Percentiles rank a stretch among this genome's conserved stretches.
phyloP scores from a whole-genome alignment of 2,329 filamentous ascomycete genomes.

The Parafenestella ontariensis region DNA sequence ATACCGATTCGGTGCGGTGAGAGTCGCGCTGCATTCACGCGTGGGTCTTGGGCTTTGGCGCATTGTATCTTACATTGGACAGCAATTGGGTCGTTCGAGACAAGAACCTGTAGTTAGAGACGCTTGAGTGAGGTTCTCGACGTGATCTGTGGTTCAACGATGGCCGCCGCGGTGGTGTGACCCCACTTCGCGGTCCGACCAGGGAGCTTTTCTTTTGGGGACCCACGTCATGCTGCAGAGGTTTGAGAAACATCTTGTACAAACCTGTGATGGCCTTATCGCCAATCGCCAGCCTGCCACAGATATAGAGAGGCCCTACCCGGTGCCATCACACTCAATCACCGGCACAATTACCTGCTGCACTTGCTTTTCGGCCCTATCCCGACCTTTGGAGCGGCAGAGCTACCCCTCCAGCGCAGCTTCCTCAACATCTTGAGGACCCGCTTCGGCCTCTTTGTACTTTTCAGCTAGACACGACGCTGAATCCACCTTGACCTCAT shows the following conservation, averaged over 20 bases:
- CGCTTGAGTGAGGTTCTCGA: not conserved
- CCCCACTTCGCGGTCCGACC: slow-evolving; percentile 4
- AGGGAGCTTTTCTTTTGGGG: slow-evolving; percentile 22
- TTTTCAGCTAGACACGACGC: too few species aligned
- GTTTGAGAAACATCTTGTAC: slow-evolving; percentile 8
- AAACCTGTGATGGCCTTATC: slow-evolving; percentile 16
- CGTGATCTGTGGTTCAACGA: not conserved
- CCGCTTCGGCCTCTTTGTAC: slow-evolving; percentile 26
- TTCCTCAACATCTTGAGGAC: slow-evolving; percentile 32
- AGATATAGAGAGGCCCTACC: not conserved
- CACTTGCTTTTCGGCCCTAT: not conserved
- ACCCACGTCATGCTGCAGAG: slow-evolving; percentile 25
- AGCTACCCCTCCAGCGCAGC: slow-evolving; percentile 19
- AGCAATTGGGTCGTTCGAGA: not conserved
- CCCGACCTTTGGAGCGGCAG: slow-evolving; percentile 8
- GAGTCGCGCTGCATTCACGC: not conserved
- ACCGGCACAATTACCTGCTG: not conserved
- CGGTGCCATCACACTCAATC: not conserved
- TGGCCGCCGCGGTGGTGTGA: slow-evolving; percentile 4
- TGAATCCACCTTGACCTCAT: slow-evolving; percentile 35
- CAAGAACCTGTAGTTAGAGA: not conserved
- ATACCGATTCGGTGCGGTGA: not conserved
- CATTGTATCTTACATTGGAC: not conserved
- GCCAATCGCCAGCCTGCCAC: slow-evolving; percentile 6
- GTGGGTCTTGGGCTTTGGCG: not conserved